Evolutionary conservation across 768 basidiomycete genomes (phyloP), one percentile per base, ranked within the genome.

Genomic region (Lentinula boryana): DNA sequence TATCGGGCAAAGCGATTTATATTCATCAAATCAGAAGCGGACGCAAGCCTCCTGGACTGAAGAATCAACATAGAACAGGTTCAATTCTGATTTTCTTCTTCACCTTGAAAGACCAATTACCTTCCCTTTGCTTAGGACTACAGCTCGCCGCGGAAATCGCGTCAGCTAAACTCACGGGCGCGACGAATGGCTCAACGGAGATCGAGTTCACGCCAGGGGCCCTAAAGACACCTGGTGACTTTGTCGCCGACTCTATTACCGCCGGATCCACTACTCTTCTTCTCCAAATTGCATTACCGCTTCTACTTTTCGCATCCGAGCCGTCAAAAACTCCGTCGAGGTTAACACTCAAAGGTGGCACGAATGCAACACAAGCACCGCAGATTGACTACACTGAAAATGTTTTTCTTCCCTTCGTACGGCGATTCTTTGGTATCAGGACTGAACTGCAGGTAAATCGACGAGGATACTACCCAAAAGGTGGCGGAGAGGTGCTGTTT

Each of bases 41-140:
- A 27, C 78, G 90, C 53, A 77, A 62, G 36, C 82, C 81, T 16
- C 84, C 87, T 15, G 90, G 89, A 1, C 74, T 92, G 40, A 88
- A 81, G 67, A 83, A 82, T 51, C 89, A 93, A 66, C 90, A 92
- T 69, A 82, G 82, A 53, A 81, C 86, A 64, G 89, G 88, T 84
- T 58, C 16, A 21, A 38, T 40, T 40, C n/a, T 18, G 12, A 27
- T 33, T 5, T 44, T 10, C 23, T 49, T 9, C 16, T 9, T 7
- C 12, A 51, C 5, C 6, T 8, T 33, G 10, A 12, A 51, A 56
- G 1, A 41, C 38, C 21, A 3, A 4, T 10, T 32, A 16, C 18
- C 5, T 7, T 46, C 1, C 5, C 31, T 13, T 54, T 46, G 8
- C 15, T 13, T 62, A 90, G 89, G 90, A 2, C 73, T 91, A 40